Conservation (phyloP, 306 rosid genomes). For the Cucurbita ficifolia region DNA sequence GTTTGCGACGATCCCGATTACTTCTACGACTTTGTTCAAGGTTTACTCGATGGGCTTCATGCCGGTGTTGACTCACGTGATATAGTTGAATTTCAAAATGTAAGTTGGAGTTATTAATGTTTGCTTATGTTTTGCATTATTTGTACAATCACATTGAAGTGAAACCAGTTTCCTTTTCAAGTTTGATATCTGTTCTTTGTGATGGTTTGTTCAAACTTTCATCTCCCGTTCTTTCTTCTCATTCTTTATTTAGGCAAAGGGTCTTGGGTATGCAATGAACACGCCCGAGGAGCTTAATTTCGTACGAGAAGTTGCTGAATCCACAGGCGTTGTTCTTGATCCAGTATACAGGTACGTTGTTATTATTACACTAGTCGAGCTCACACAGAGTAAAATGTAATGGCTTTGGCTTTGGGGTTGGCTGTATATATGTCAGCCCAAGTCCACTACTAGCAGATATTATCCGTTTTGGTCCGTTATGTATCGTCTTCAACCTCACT, state of each 20-base stretch:
- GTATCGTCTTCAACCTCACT: too few species aligned
- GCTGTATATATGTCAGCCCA: too few species aligned
- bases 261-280: slow-evolving; percentile 84
- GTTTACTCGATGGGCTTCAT: slow-evolving; percentile 66
- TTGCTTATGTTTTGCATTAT: background rate
- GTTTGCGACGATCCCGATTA: slow-evolving; percentile 87
- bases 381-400: background rate
- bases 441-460: too few species aligned
- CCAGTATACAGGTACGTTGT: slow-evolving; percentile 72
- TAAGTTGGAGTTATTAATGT: slow-evolving; percentile 22
- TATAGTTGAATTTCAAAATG: slow-evolving; percentile 53
- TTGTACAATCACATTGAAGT: background rate
- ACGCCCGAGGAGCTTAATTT: slow-evolving; percentile 71
- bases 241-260: slow-evolving; percentile 52
- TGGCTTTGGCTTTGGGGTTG: background rate
- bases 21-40: slow-evolving; percentile 68
- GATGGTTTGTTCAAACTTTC: background rate
- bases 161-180: background rate
- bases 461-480: too few species aligned
- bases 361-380: background rate
- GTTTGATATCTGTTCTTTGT: background rate
- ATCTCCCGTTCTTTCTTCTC: background rate
- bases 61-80: slow-evolving; percentile 61
- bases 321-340: slow-evolving; percentile 82
- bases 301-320: slow-evolving; percentile 54